phyloP scores from a whole-genome alignment of 768 basidiomycete genomes.

The Cytidiella melzeri region DNA sequence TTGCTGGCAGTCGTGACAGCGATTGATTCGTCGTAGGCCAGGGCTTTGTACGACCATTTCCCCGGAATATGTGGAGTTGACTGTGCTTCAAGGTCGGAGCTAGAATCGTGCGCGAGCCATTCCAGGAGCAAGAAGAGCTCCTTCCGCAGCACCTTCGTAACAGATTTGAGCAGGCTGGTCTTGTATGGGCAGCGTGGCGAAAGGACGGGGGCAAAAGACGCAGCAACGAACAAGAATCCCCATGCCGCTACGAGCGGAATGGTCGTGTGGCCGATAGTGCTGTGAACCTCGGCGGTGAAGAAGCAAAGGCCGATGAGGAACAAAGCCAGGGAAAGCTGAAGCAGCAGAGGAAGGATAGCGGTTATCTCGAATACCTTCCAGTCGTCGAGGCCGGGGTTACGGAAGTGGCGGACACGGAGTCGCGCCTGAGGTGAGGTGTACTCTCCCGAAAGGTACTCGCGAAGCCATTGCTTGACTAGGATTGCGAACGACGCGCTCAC shows the following conservation, averaged over 20 bases:
- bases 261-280: neutral
- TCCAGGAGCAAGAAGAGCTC: neutral
- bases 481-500: constrained; percentile 5
- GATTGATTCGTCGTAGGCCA: neutral
- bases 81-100: neutral
- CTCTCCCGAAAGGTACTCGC: constrained; percentile 2
- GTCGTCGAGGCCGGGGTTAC: too few relatives aligned
- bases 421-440: neutral
- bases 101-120: neutral
- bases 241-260: neutral
- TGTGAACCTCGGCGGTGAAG: neutral
- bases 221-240: constrained; percentile 1
- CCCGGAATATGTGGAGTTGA: too few relatives aligned
- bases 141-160: neutral
- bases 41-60: neutral
- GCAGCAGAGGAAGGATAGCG: constrained; percentile 2
- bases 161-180: neutral
- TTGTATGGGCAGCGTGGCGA: constrained; percentile 6
- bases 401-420: too few relatives aligned
- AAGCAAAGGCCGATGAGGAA: constrained; percentile 6
- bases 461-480: constrained; percentile 7
- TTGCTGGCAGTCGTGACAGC: neutral
- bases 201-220: neutral
- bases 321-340: constrained; percentile 2
- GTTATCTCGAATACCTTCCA: too few relatives aligned